Evolutionary conservation across 192 early-diverging fungal genomes (phyloP).

Genomic region (Entomortierella parvispora): DNA sequence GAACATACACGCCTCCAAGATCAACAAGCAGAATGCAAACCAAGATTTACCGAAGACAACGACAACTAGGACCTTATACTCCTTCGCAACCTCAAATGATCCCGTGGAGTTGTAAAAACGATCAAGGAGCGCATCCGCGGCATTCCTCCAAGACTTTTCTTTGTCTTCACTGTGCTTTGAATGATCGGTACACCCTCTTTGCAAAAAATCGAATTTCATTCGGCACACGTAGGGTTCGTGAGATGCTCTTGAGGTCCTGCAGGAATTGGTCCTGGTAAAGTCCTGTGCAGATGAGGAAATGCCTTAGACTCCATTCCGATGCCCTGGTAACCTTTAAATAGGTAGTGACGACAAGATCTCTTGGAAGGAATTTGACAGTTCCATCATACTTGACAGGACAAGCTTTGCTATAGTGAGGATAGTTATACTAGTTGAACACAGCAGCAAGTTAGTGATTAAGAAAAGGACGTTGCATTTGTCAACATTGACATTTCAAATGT

Average conservation of each 20-base stretch:
- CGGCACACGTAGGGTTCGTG: conserved; percentile 6
- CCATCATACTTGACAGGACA: conserved; percentile 1
- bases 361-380: background rate
- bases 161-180: conserved; percentile 18
- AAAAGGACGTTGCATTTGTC: background rate
- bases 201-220: background rate
- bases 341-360: background rate
- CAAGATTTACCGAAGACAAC: background rate
- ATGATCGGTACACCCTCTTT: conserved; percentile 2
- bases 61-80: conserved; percentile 1
- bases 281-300: conserved; percentile 14
- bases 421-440: background rate
- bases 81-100: conserved; percentile 3
- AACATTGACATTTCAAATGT: background rate
- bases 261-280: conserved; percentile 7
- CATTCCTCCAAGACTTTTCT: conserved; percentile 18
- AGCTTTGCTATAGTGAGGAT: background rate
- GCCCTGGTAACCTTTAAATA: conserved; percentile 16
- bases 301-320: conserved; percentile 21
- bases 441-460: background rate
- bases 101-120: conserved; percentile 5
- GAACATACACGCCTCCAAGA: background rate
- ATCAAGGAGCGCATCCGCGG: conserved; percentile 22
- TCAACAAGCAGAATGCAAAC: background rate
- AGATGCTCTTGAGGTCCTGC: conserved; percentile 7